phyloP scores from a whole-genome alignment of 2,329 filamentous ascomycete species.

The Arthrobotrys musiformis region DNA sequence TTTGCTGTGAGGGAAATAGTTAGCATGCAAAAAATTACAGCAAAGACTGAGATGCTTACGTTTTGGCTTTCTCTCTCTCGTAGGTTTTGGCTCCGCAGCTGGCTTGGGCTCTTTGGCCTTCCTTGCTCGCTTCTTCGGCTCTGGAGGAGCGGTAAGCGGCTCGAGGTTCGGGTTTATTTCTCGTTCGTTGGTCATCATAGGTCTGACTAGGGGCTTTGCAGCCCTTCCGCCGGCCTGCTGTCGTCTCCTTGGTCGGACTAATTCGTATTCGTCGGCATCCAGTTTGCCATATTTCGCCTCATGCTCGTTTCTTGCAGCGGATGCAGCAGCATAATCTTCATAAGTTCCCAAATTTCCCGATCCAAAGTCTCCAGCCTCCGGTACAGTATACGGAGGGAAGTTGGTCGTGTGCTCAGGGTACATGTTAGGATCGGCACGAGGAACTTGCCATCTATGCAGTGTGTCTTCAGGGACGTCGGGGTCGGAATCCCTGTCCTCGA shows the following conservation, averaged over 20 bases:
- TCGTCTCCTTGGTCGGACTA: constrained; percentile 21
- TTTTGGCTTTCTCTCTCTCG: constrained; percentile 26
- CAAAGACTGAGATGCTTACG: constrained; percentile 6
- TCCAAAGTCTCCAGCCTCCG: constrained; percentile 25
- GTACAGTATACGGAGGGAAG: constrained; percentile 46
- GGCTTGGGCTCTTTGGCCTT: constrained; percentile 19
- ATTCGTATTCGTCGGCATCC: constrained; percentile 1
- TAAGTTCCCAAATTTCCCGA: constrained; percentile 11
- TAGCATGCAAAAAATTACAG: neutral
- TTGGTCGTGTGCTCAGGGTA: constrained; percentile 30
- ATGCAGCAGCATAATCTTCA: constrained; percentile 35
- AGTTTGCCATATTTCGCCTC: constrained; percentile 21
- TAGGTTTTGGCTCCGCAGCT: neutral
- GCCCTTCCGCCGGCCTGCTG: constrained; percentile 48
- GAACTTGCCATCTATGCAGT: constrained; percentile 25
- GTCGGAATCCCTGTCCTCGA: neutral
- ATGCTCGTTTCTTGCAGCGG: constrained; percentile 29
- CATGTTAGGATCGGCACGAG: constrained; percentile 9
- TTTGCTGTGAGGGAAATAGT: constrained; percentile 14
- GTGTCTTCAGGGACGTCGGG: constrained; percentile 6
- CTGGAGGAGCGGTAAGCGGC: constrained; percentile 6
- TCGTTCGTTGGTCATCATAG: constrained; percentile 32
- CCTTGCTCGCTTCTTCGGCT: constrained; percentile 36
- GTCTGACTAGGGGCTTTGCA: neutral
- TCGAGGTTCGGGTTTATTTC: constrained; percentile 34